Conservation (phyloP, 108 stramenopile species). For the Pseudonitzschia delicatissima region DNA sequence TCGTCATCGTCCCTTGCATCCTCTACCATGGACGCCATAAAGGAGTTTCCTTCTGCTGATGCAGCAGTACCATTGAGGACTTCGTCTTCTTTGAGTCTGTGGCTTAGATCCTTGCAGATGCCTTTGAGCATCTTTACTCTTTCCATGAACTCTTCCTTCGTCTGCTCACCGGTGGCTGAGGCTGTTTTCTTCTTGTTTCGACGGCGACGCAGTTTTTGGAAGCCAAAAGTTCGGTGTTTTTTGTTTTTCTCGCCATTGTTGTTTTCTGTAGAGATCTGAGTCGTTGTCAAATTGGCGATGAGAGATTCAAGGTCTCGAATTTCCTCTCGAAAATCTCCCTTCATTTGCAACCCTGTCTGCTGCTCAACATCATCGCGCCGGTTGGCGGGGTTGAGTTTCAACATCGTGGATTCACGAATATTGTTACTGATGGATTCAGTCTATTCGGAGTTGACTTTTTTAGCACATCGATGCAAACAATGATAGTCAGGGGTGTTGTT, state of each 20-base stretch:
- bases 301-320: not conserved
- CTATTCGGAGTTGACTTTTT: too few species aligned
- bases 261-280: not conserved
- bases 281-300: not conserved
- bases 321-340: not conserved
- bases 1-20: too few species aligned
- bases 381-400: not conserved
- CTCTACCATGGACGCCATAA: too few species aligned
- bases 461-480: too few species aligned
- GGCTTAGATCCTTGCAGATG: not conserved
- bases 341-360: not conserved
- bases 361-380: not conserved
- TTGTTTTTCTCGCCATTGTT: not conserved
- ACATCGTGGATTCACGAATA: too few species aligned
- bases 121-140: not conserved
- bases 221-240: not conserved
- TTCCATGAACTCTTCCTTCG: not conserved
- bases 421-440: too few species aligned
- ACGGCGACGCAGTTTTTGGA: not conserved
- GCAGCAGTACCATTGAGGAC: not conserved
- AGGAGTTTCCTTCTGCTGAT: too few species aligned
- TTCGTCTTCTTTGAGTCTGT: not conserved
- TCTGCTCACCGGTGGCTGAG: not conserved
- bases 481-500: too few species aligned
- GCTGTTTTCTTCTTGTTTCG: not conserved